Evolutionary conservation across 2,329 filamentous ascomycete species (phyloP).

Genomic region (Aspergillus melleus): DNA sequence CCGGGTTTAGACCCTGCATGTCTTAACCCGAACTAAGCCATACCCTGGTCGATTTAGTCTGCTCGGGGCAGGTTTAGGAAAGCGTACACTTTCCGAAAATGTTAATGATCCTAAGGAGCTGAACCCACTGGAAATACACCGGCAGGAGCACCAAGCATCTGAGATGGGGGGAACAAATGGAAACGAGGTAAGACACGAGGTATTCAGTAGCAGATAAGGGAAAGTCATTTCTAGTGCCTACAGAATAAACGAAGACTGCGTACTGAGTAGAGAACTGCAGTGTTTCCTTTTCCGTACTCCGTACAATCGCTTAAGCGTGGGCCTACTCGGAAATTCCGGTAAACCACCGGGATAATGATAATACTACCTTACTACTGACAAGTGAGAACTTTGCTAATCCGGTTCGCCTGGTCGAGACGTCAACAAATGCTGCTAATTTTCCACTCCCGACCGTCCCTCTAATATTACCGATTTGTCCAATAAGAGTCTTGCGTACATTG

Average conservation of each 20-base stretch:
- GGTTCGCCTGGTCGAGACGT: background rate
- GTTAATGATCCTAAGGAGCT: background rate
- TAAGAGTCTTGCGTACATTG: background rate
- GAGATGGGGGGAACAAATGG: background rate
- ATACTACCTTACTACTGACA: background rate
- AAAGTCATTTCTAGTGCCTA: too few species aligned
- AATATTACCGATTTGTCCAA: background rate
- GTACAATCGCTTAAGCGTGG: background rate
- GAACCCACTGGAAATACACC: background rate
- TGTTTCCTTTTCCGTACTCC: background rate
- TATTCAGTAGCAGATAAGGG: too few species aligned
- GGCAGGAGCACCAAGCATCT: background rate
- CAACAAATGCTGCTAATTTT: background rate
- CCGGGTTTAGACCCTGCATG: background rate
- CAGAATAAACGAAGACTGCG: too few species aligned
- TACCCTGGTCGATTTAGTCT: background rate
- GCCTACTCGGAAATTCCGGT: background rate
- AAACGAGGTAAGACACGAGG: background rate
- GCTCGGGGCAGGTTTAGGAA: background rate
- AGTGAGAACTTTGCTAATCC: background rate
- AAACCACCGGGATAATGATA: background rate
- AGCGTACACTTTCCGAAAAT: background rate
- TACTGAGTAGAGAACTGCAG: too few species aligned
- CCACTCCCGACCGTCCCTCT: background rate
- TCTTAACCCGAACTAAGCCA: background rate